Conservation (phyloP, 176 grass and related monocot genomes). For the Juncus inflexus region DNA sequence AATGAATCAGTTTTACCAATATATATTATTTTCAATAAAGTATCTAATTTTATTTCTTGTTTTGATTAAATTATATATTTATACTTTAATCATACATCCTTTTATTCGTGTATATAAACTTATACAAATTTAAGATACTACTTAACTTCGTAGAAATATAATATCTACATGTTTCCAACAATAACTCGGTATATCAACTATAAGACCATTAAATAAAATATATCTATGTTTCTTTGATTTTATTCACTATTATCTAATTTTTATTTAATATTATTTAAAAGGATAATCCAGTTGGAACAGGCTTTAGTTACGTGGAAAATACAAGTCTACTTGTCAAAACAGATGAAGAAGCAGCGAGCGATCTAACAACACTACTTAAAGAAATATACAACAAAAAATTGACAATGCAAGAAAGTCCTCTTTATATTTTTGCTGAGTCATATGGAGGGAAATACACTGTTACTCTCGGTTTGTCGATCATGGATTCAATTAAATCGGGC, state of each 20-base stretch:
- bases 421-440: conserved; percentile 74
- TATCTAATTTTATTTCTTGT: conserved; percentile 17
- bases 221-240: neutral
- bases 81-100: too few relatives aligned
- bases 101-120: too few relatives aligned
- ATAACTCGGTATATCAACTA: neutral
- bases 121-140: too few relatives aligned
- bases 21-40: neutral
- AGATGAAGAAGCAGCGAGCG: conserved; percentile 46
- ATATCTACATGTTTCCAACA: neutral
- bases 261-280: conserved; percentile 20
- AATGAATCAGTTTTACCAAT: neutral
- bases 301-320: conserved; percentile 79
- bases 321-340: conserved; percentile 49
- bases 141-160: too few relatives aligned
- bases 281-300: conserved; percentile 89
- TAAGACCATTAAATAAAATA: neutral
- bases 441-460: conserved; percentile 81
- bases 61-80: neutral
- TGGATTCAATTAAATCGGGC: conserved; percentile 41
- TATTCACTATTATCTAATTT: neutral
- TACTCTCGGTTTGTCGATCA: conserved; percentile 45
- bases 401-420: conserved; percentile 41
- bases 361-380: conserved; percentile 46
- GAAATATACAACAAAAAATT: conserved; percentile 36